phyloP scores from a whole-genome alignment of 2,329 filamentous ascomycete species.

The Pezicula neosporulosa region DNA sequence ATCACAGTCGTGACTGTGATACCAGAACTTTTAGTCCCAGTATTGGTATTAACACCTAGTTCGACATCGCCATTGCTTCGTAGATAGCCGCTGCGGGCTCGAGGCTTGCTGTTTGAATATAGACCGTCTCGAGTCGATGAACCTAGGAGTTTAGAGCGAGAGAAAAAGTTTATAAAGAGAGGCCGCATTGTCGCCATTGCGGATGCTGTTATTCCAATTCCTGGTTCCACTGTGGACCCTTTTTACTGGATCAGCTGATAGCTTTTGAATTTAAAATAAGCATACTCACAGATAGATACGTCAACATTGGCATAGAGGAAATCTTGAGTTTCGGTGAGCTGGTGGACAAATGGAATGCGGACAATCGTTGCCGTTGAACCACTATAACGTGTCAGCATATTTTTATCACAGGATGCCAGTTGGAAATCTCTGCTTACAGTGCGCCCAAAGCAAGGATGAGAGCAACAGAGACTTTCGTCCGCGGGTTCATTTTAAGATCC shows the following conservation, averaged over 20 bases:
- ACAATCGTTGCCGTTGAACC: conserved; percentile 24
- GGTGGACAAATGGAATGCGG: conserved; percentile 21
- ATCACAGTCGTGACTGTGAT: conserved; percentile 8
- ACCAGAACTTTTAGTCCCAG: conserved; percentile 1
- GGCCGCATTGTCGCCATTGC: conserved; percentile 23
- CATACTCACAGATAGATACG: conserved; percentile 13
- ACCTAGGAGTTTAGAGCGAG: conserved; percentile 8
- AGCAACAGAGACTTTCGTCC: conserved; percentile 32
- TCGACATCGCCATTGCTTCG: conserved; percentile 4
- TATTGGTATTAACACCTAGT: conserved; percentile 7
- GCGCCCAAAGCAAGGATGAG: conserved; percentile 29
- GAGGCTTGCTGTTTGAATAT: neutral
- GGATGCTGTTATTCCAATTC: conserved; percentile 19
- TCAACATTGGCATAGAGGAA: conserved; percentile 21
- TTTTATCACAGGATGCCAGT: neutral
- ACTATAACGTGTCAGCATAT: conserved; percentile 8
- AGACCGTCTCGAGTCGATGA: conserved; percentile 1
- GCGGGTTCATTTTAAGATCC: conserved; percentile 33
- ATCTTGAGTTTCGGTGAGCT: conserved; percentile 16
- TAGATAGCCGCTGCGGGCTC: conserved; percentile 5
- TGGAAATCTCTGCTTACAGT: conserved; percentile 25
- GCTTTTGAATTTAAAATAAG: neutral
- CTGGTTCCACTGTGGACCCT: conserved; percentile 19
- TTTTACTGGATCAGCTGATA: too few relatives aligned
- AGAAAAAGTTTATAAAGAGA: conserved; percentile 17